These are phyloP conservation scores for Debaryomyces hansenii DNA, from an alignment of 805 yeast species.

Conservation along the genomic window DNA sequence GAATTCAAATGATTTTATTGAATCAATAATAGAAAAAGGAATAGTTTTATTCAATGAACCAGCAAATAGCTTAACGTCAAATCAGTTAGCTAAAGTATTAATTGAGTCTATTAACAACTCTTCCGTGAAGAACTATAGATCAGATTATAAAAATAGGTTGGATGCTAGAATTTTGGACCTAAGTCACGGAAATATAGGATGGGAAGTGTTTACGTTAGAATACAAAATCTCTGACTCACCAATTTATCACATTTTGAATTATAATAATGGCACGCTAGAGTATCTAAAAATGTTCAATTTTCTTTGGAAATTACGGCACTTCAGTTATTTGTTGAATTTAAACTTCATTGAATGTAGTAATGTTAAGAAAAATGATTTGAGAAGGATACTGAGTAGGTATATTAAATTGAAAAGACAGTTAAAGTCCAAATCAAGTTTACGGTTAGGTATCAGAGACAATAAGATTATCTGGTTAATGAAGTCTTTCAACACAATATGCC, in stretches of 20 bases:
- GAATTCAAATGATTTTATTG: constrained; percentile 81
- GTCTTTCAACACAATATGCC: constrained; percentile 33
- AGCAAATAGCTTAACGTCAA: constrained; percentile 61
- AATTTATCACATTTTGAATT: constrained; percentile 39
- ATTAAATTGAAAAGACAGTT: constrained; percentile 25
- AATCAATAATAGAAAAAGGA: constrained; percentile 59
- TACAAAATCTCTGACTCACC: constrained; percentile 61
- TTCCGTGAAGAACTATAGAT: constrained; percentile 41
- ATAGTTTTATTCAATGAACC: constrained; percentile 55
- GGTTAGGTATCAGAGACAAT: constrained; percentile 24
- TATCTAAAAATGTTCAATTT: constrained; percentile 83
- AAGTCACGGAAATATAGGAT: constrained; percentile 68
- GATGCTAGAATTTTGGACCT: constrained; percentile 83
- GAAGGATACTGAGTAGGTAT: constrained; percentile 12
- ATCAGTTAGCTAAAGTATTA: constrained; percentile 62
- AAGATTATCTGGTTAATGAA: constrained; percentile 32
- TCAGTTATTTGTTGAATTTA: constrained; percentile 49
- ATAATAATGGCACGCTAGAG: constrained; percentile 33
- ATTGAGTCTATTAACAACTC: constrained; percentile 63
- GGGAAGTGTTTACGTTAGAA: constrained; percentile 92
- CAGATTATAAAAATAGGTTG: constrained; percentile 49
- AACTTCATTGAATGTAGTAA: constrained; percentile 26
- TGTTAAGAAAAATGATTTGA: constrained; percentile 26
- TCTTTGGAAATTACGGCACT: constrained; percentile 74
- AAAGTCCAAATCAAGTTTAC: constrained; percentile 39